Evolutionary conservation across 257 asterid species (phyloP).

Genomic region (Craterostigma plantagineum): DNA sequence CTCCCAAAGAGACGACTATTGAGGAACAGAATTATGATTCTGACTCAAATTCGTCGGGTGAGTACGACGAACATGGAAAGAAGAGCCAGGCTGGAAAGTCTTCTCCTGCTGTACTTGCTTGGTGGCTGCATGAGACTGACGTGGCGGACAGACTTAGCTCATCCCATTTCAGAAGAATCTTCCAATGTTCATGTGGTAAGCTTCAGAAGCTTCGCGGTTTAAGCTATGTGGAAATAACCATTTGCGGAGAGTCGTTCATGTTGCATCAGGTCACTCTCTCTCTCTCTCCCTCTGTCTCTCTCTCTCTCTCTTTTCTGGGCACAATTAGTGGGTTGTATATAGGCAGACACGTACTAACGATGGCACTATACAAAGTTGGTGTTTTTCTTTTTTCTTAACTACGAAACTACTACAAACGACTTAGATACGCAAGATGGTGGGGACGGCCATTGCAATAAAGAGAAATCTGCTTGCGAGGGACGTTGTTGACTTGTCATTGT

Average conservation of each 20-base stretch:
- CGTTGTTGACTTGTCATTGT: slow-evolving; percentile 37
- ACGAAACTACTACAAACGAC: too few species aligned
- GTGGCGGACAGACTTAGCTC: slow-evolving; percentile 54
- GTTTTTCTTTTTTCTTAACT: too few species aligned
- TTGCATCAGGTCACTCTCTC: slow-evolving; percentile 62
- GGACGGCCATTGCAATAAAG: slow-evolving; percentile 74
- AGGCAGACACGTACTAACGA: too few species aligned
- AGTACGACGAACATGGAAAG: too few species aligned
- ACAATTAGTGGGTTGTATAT: too few species aligned
- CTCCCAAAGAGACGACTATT: too few species aligned
- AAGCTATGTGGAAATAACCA: slow-evolving; percentile 54
- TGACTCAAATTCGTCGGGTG: too few species aligned
- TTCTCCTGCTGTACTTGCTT: slow-evolving; percentile 29
- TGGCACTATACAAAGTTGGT: too few species aligned
- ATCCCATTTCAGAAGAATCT: slow-evolving; percentile 74
- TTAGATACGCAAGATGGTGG: slow-evolving; percentile 97
- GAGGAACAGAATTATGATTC: too few species aligned
- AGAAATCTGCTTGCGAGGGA: slow-evolving; percentile 64
- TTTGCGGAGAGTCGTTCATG: slow-evolving; percentile 95
- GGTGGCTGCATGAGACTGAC: slow-evolving; percentile 86
- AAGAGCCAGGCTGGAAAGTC: too few species aligned
- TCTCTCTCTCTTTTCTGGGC: too few species aligned
- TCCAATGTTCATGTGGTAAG: slow-evolving; percentile 59
- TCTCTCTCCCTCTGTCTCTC: too few species aligned
- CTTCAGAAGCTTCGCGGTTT: slow-evolving; percentile 43